Evolutionary conservation across 2,329 filamentous ascomycete genomes (phyloP).

Genomic region (Exophiala viscosa): DNA sequence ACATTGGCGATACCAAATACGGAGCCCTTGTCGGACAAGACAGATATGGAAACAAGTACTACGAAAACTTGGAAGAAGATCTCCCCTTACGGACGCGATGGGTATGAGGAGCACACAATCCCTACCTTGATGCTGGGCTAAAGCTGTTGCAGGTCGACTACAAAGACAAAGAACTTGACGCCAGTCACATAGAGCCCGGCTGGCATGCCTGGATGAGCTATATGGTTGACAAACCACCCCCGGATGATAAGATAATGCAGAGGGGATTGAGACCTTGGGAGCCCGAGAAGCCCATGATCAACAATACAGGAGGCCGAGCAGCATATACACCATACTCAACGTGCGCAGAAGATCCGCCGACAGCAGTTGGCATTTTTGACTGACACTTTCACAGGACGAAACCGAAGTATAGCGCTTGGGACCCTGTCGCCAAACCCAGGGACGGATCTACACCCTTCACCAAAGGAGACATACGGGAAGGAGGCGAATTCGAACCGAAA

Average conservation of each 20-base stretch:
- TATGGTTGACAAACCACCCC: conserved; percentile 80
- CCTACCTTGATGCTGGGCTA: conserved; percentile 59
- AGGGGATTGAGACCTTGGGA: conserved; percentile 71
- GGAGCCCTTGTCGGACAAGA: conserved; percentile 81
- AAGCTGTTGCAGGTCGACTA: conserved; percentile 93
- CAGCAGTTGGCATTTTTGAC: not conserved
- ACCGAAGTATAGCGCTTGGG: conserved; percentile 35
- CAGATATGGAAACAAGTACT: conserved; percentile 95
- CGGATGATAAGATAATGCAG: conserved; percentile 68
- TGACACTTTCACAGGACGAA: conserved; percentile 30
- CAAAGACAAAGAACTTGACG: conserved; percentile 68
- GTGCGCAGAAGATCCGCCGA: conserved; percentile 54
- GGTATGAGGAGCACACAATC: conserved; percentile 4
- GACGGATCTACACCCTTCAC: conserved; percentile 18
- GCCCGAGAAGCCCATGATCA: conserved; percentile 66
- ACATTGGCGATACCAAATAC: conserved; percentile 84
- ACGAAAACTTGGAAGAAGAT: conserved; percentile 85
- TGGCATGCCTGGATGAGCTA: conserved; percentile 99
- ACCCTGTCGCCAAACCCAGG: conserved; percentile 33
- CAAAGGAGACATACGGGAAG: conserved; percentile 12
- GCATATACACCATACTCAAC: conserved; percentile 94
- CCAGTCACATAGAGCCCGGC: conserved; percentile 77
- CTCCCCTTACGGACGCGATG: conserved; percentile 61
- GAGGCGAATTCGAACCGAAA: conserved; percentile 9
- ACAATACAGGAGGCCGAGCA: conserved; percentile 68